Percentiles rank a stretch among this genome's conserved stretches.
phyloP scores from a whole-genome alignment of 192 early-diverging fungal genomes.

The Dissophora globulifera region DNA sequence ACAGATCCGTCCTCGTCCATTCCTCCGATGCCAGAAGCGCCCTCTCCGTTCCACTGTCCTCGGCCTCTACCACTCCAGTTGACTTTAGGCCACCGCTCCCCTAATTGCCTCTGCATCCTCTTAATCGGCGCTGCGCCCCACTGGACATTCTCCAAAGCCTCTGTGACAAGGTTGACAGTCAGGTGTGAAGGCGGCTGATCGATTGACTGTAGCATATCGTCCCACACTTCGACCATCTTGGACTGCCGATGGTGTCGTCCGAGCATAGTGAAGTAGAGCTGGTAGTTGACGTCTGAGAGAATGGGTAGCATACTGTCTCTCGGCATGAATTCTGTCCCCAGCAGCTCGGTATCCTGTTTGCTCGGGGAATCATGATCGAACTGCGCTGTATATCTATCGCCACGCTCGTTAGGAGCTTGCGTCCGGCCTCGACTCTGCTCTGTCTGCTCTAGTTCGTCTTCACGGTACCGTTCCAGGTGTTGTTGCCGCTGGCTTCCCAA shows the following conservation, averaged over 20 bases:
- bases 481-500: not conserved
- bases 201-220: slow-evolving; percentile 31
- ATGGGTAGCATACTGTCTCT: not conserved
- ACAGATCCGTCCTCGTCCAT: slow-evolving; percentile 13
- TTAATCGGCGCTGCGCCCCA: slow-evolving; percentile 41
- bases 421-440: too few relatives aligned
- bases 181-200: slow-evolving; percentile 12
- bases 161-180: slow-evolving; percentile 21
- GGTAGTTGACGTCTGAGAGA: slow-evolving; percentile 28
- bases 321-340: not conserved
- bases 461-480: not conserved
- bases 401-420: not conserved
- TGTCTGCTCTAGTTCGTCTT: not conserved
- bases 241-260: slow-evolving; percentile 38
- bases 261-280: slow-evolving; percentile 36
- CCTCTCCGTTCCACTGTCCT: not conserved
- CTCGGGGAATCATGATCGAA: not conserved
- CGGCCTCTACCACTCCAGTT: slow-evolving; percentile 4
- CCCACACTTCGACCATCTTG: slow-evolving; percentile 43
- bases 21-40: not conserved
- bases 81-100: slow-evolving; percentile 20
- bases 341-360: not conserved
- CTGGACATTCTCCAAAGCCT: slow-evolving; percentile 45
- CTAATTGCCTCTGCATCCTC: slow-evolving; percentile 17
- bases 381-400: not conserved